Percentiles rank a stretch among this genome's conserved stretches.
Evolutionary conservation across 2,329 filamentous ascomycete genomes (phyloP).

Genomic region (Endoconidiophora polonica): DNA sequence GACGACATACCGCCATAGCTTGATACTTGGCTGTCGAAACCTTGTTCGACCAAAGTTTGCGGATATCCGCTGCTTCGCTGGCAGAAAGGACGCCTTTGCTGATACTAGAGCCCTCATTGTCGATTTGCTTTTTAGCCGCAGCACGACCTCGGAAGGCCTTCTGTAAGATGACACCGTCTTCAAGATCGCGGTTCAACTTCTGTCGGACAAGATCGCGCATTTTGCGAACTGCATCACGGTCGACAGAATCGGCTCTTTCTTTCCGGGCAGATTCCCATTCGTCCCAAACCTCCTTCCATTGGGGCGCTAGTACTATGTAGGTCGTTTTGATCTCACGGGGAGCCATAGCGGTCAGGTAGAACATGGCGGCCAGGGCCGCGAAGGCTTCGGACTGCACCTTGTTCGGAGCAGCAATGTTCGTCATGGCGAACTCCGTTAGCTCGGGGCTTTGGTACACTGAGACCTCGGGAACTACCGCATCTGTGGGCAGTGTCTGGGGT

Average conservation of each 20-base stretch:
- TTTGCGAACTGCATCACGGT: conserved; percentile 50
- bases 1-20: conserved; percentile 49
- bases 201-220: conserved; percentile 55
- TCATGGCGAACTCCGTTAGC: conserved; percentile 54
- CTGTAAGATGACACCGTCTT: conserved; percentile 59
- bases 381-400: conserved; percentile 72
- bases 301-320: conserved; percentile 56
- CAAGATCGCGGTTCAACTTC: conserved; percentile 50
- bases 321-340: conserved; percentile 67
- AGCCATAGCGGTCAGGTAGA: conserved; percentile 61
- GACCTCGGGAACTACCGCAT: conserved; percentile 26
- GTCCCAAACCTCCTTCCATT: conserved; percentile 73
- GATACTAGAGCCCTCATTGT: conserved; percentile 29
- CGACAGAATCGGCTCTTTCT: conserved; percentile 48
- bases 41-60: conserved; percentile 44
- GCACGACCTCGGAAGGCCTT: conserved; percentile 55
- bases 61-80: conserved; percentile 31
- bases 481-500: conserved; percentile 35
- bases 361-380: conserved; percentile 65
- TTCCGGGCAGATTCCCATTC: conserved; percentile 61
- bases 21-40: conserved; percentile 46
- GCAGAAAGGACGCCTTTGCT: conserved; percentile 27
- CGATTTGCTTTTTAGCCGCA: conserved; percentile 29
- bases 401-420: conserved; percentile 54
- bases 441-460: conserved; percentile 23